Evolutionary conservation across 495 filamentous ascomycete species (phyloP), one percentile per base, ranked within the genome.

Genomic region (Annulohypoxylon maeteangense): DNA sequence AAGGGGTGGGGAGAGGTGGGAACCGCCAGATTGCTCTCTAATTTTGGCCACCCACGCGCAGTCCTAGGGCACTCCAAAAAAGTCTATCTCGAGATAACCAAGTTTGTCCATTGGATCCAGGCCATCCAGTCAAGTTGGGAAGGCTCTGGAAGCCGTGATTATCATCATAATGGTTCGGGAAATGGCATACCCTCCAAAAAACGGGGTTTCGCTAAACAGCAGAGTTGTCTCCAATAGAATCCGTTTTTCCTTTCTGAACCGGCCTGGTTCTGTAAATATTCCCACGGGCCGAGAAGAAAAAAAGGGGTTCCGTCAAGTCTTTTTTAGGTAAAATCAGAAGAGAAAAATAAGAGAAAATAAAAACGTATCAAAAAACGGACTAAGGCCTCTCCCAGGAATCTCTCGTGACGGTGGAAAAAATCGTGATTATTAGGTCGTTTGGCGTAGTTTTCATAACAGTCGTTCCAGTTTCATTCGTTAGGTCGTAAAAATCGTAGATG

Each of bases 211-310:
- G 62, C 53, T 55, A 58, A 68, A 72, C 18, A 73, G 70, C 71
- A 74, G 67, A 67, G 67, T 70, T 64, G 66, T 67, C 71, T 70
- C 71, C 67, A 61, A 73, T 60, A 58, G 61, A 67, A 74, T 70
- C 67, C 63, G 42, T 23, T n/a, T 59, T 55, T 64, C 58, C 47
- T 67, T 53, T 40, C 12, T 34, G 71, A 76, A 78, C 75, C 74
- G 73, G 75, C 71, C 75, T 72, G 71, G 74, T 68, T 74, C 70
- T 72, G 60, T 66, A 57, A 45, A 45, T 31, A 23, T 27, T 64
- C 71, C 75, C 65, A 45, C 38, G 55, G 68, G 50, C 60, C 51
- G 38, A 68, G 40, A 56, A 60, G 18, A 18, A 31, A 66, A 65
- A 34, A 22, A 16, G 44, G 27, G 40, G 29, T 56, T 48, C 62